Base-by-base conservation (phyloP, 2,329 filamentous ascomycete species). In the Cytospora piceae region DNA sequence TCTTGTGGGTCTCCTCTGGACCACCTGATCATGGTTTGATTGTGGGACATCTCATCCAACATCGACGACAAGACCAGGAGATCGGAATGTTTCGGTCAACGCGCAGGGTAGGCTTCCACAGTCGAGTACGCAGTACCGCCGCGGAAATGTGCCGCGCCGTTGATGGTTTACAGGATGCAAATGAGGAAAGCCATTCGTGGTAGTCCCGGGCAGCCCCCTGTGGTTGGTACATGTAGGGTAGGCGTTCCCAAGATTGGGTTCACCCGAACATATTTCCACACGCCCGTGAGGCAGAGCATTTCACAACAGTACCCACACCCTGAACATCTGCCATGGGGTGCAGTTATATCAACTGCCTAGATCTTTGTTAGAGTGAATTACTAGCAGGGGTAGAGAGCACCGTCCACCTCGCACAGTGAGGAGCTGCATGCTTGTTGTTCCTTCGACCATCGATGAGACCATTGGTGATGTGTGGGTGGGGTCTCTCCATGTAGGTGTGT, bases 371-470 rank as follows among this genome's bases (percentile, higher is more conserved):
- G 34, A 22, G n/a, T 14, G 12, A 1, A 55, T 17, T 1, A 29
- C 34, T 31, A 3, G 27, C 14, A 37, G 27, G 12, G 14, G 37
- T 5, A 12, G 17, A 4, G 11, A 32, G 51, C 49, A 60, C 56
- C 27, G 49, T 60, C 42, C n/a, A 5, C 3, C 22, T 60, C 62
- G 37, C 62, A 64, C 55, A 54, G 62, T 60, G 49, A 29, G n/a
- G 31, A 42, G 7, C 34, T 17, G 42, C 55, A 64, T 7, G 46
- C 14, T 34, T 59, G 57, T 24, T 52, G 29, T 42, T 31, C 17
- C 20, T 24, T 12, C 54, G 54, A 56, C 54, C 31, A 6, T 22
- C 29, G 32, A 56, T 4, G 11, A 29, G 49, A 34, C 34, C 39
- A 51, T 32, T 49, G 56, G 39, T 14, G 9, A 46, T 24, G 12